These are phyloP conservation scores for Saturnispora zaruensis DNA, from an alignment of 805 yeast species.

Conservation along the genomic window DNA sequence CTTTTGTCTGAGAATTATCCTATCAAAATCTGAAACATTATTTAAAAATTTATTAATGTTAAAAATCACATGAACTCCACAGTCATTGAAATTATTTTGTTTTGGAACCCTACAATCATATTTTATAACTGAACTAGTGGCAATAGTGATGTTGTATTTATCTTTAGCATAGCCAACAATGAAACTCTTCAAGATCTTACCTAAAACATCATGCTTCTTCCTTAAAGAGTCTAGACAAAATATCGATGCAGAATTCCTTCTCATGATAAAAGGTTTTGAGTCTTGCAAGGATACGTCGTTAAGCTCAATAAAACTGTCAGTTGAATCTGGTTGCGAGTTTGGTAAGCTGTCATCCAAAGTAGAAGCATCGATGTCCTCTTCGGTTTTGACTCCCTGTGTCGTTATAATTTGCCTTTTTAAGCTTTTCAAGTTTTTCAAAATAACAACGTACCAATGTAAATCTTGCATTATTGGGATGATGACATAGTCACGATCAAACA, in stretches of 20 bases:
- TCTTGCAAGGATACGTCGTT: not conserved
- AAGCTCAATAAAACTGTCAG: not conserved
- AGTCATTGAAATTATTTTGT: constrained; percentile 85
- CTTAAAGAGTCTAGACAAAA: constrained; percentile 71
- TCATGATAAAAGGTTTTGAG: not conserved
- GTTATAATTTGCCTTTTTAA: constrained; percentile 12
- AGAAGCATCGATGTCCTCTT: not conserved
- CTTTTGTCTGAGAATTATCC: constrained; percentile 16
- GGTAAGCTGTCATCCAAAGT: not conserved
- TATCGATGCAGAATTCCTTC: constrained; percentile 31
- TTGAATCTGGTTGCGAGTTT: not conserved
- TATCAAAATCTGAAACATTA: constrained; percentile 36
- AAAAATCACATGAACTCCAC: constrained; percentile 86
- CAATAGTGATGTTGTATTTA: constrained; percentile 41
- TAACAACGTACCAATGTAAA: constrained; percentile 82
- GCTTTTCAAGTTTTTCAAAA: constrained; percentile 48
- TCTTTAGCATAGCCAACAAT: constrained; percentile 64
- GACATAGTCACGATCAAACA: constrained; percentile 49
- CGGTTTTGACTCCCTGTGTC: not conserved
- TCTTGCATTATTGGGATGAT: constrained; percentile 76
- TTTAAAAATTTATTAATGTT: constrained; percentile 54
- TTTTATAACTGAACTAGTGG: constrained; percentile 34
- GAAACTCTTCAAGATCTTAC: constrained; percentile 47
- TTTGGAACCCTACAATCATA: constrained; percentile 48
- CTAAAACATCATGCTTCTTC: constrained; percentile 45